Conservation (phyloP, 2,329 filamentous ascomycete species). For the Calonectria ilicicola region DNA sequence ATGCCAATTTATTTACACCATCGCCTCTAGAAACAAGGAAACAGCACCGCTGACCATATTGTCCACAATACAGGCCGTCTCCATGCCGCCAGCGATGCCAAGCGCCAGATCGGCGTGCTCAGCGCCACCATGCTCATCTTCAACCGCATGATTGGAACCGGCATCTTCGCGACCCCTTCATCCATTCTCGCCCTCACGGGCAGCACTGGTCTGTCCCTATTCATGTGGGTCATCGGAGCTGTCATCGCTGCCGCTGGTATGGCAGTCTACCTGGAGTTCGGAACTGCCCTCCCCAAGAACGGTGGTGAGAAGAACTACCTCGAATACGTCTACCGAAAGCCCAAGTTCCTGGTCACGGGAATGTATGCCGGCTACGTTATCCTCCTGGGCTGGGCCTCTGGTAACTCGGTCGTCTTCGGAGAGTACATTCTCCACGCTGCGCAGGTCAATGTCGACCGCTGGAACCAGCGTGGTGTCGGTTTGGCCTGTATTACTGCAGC, state of each 20-base stretch:
- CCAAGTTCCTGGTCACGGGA: conserved; percentile 70
- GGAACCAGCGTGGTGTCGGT: conserved; percentile 76
- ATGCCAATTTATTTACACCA: neutral
- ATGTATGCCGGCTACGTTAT: conserved; percentile 73
- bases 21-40: neutral
- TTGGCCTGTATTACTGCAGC: conserved; percentile 75
- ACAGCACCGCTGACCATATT: neutral
- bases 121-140: conserved; percentile 71
- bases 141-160: conserved; percentile 75
- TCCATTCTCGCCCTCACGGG: conserved; percentile 68
- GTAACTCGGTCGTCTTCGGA: conserved; percentile 77
- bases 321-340: conserved; percentile 71
- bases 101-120: conserved; percentile 66
- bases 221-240: conserved; percentile 73
- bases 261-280: conserved; percentile 75
- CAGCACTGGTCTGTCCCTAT: conserved; percentile 70
- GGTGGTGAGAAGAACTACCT: conserved; percentile 77
- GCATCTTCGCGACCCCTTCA: conserved; percentile 74
- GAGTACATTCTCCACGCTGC: conserved; percentile 78
- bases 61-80: conserved; percentile 41
- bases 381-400: conserved; percentile 73
- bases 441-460: conserved; percentile 69
- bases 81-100: conserved; percentile 57
- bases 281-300: conserved; percentile 73
- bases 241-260: conserved; percentile 72